Evolutionary conservation across 192 early-diverging fungal genomes (phyloP).

Genomic region (Entomortierella lignicola): DNA sequence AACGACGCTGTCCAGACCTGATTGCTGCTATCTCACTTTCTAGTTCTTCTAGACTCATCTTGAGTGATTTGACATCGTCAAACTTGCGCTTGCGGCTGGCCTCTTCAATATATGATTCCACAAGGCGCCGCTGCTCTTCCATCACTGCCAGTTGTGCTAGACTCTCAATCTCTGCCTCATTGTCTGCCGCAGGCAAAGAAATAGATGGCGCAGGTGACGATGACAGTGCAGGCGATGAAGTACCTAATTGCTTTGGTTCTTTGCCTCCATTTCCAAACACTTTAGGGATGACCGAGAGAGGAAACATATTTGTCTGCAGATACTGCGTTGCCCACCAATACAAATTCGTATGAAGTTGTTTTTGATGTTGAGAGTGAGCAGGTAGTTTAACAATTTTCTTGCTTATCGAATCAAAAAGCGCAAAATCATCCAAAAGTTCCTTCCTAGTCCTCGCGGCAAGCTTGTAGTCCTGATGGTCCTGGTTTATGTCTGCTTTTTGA

Average conservation of each 20-base stretch:
- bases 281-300: slow-evolving; percentile 76
- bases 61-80: slow-evolving; percentile 78
- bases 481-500: slow-evolving; percentile 55
- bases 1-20: slow-evolving; percentile 19
- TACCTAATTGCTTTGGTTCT: slow-evolving; percentile 10
- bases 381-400: slow-evolving; percentile 71
- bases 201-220: slow-evolving; percentile 41
- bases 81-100: slow-evolving; percentile 73
- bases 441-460: slow-evolving; percentile 71
- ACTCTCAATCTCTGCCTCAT: slow-evolving; percentile 43
- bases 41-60: slow-evolving; percentile 71
- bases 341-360: slow-evolving; percentile 73
- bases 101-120: slow-evolving; percentile 72
- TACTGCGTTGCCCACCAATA: slow-evolving; percentile 74
- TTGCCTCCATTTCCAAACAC: slow-evolving; percentile 53
- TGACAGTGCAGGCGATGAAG: slow-evolving; percentile 6
- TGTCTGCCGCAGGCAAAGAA: slow-evolving; percentile 10
- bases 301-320: slow-evolving; percentile 82
- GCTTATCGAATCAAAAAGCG: slow-evolving; percentile 66
- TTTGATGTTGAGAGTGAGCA: slow-evolving; percentile 55
- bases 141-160: slow-evolving; percentile 63
- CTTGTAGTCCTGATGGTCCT: slow-evolving; percentile 66
- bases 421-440: slow-evolving; percentile 74
- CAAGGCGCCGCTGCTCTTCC: slow-evolving; percentile 73
- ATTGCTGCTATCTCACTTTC: slow-evolving; percentile 67